phyloP scores from a whole-genome alignment of 2,329 filamentous ascomycete species.

The Fusarium sp. region DNA sequence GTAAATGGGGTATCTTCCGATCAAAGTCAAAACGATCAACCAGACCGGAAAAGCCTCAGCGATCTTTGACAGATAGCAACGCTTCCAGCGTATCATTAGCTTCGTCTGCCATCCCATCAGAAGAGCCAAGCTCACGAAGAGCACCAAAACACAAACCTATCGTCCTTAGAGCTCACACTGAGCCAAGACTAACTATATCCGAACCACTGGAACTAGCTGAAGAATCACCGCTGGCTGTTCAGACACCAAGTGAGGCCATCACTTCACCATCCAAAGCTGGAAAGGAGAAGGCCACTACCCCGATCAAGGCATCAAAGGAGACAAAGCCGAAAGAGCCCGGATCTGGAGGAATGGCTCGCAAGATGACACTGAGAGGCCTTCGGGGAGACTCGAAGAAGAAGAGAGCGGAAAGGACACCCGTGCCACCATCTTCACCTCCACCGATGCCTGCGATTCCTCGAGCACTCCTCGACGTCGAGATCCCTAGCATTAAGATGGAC shows the following conservation, averaged over 20 bases:
- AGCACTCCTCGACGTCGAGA: conserved; percentile 75
- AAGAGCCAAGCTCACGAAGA: conserved; percentile 27
- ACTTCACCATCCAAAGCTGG: conserved; percentile 23
- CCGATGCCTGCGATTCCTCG: conserved; percentile 37
- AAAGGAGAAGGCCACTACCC: conserved; percentile 23
- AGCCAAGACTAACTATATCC: conserved; percentile 43
- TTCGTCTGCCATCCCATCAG: conserved; percentile 18
- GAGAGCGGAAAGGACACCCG: conserved; percentile 32
- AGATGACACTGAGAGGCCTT: conserved; percentile 42
- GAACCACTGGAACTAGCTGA: conserved; percentile 13
- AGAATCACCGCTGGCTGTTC: conserved; percentile 13
- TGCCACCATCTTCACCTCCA: conserved; percentile 35
- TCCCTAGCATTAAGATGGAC: conserved; percentile 84
- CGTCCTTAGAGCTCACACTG: conserved; percentile 56
- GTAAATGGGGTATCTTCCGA: conserved; percentile 70
- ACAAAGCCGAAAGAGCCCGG: conserved; percentile 32
- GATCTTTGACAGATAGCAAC: conserved; percentile 44
- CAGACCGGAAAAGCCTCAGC: conserved; percentile 38
- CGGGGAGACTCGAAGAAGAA: conserved; percentile 40
- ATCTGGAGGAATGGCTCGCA: conserved; percentile 41
- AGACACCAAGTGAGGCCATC: conserved; percentile 11
- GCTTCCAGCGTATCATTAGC: conserved; percentile 36
- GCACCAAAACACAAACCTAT: conserved; percentile 56
- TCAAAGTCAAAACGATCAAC: conserved; percentile 51
- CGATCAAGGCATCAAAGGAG: conserved; percentile 32